phyloP scores from a whole-genome alignment of 2,329 filamentous ascomycete species.

The Curvularia eragrostidis region DNA sequence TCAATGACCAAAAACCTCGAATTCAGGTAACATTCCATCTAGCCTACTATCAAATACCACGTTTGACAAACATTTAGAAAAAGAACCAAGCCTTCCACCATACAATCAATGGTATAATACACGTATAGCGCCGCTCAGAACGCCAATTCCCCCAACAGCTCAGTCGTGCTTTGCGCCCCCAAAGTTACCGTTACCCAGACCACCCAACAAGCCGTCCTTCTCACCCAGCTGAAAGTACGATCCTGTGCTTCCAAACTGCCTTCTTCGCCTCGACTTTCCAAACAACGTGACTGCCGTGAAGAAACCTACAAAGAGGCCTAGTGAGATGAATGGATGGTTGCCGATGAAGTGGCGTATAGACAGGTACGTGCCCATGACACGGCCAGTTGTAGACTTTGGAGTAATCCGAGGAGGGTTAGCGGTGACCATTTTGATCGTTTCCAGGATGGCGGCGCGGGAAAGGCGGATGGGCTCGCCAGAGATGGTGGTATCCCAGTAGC shows the following conservation, averaged over 20 bases:
- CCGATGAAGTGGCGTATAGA: slow-evolving; percentile 50
- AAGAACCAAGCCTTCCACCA: too few species aligned
- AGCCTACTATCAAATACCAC: too few species aligned
- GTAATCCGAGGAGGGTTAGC: slow-evolving; percentile 73
- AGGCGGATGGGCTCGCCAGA: slow-evolving; percentile 90
- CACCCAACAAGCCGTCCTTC: slow-evolving; percentile 70
- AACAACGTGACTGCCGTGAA: slow-evolving; percentile 56
- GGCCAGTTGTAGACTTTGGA: slow-evolving; percentile 77
- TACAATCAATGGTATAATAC: slow-evolving; percentile 20
- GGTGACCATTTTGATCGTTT: slow-evolving; percentile 78
- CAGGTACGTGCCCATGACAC: slow-evolving; percentile 72
- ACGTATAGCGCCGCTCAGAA: not conserved
- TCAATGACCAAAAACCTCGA: too few species aligned
- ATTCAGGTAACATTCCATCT: not conserved
- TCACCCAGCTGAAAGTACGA: slow-evolving; percentile 70
- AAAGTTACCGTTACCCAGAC: slow-evolving; percentile 56
- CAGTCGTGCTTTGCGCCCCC: slow-evolving; percentile 45
- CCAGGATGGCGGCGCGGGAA: slow-evolving; percentile 87
- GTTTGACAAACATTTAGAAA: too few species aligned
- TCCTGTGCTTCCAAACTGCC: slow-evolving; percentile 59
- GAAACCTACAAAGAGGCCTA: slow-evolving; percentile 65
- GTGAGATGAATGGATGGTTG: slow-evolving; percentile 55
- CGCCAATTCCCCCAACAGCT: not conserved
- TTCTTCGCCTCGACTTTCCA: slow-evolving; percentile 43
- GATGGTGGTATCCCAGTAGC: slow-evolving; percentile 92